These are phyloP conservation scores for Backusella liffmaniae DNA, from an alignment of 192 early-diverging fungal genomes.

Conservation along the genomic window DNA sequence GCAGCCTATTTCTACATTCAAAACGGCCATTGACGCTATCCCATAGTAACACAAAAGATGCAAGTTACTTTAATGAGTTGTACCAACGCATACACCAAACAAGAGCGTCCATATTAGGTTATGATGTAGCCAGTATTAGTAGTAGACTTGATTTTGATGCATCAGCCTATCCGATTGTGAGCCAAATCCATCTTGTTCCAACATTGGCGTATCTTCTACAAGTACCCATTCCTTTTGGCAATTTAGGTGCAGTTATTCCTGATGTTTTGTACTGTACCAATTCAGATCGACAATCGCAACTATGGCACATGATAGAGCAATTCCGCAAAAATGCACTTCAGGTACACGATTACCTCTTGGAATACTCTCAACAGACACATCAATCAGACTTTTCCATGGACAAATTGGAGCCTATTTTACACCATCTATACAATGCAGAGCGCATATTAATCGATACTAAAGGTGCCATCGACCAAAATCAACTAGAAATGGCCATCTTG, in stretches of 20 bases:
- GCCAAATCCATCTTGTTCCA: constrained; percentile 92
- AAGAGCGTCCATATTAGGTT: constrained; percentile 14
- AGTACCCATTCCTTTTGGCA: constrained; percentile 91
- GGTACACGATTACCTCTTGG: constrained; percentile 59
- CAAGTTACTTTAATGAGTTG: constrained; percentile 7
- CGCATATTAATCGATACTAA: not conserved
- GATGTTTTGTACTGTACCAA: constrained; percentile 65
- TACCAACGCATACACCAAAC: constrained; percentile 20
- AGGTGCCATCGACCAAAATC: not conserved
- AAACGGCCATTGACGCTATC: constrained; percentile 44
- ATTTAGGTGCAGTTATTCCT: constrained; percentile 84
- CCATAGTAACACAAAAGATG: not conserved
- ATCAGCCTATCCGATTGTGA: constrained; percentile 49
- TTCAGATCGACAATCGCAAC: constrained; percentile 30
- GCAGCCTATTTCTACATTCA: constrained; percentile 82
- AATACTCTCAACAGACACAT: constrained; percentile 53
- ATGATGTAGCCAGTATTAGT: constrained; percentile 20
- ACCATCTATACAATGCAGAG: constrained; percentile 26
- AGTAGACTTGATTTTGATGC: constrained; percentile 29
- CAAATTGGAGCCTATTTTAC: constrained; percentile 38
- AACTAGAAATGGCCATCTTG: constrained; percentile 16
- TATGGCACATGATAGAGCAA: constrained; percentile 48
- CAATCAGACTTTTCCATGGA: constrained; percentile 54
- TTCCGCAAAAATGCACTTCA: constrained; percentile 66
- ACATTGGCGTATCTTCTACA: constrained; percentile 79